Evolutionary conservation across 2,329 filamentous ascomycete species (phyloP).

Genomic region (Claviceps purpurea): DNA sequence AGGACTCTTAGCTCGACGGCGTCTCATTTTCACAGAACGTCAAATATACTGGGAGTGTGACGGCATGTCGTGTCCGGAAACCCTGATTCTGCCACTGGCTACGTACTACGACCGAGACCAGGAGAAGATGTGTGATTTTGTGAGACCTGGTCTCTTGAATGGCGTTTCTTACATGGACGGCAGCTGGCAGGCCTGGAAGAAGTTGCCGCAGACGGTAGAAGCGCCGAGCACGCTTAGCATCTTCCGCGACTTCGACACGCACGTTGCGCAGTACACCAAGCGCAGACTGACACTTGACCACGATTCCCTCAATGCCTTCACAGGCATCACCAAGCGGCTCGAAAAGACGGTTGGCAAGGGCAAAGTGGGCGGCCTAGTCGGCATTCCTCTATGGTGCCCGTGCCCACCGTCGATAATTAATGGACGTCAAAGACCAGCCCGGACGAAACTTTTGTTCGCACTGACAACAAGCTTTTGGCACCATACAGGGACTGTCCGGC

Average conservation of each 20-base stretch:
- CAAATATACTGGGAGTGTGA: constrained; percentile 28
- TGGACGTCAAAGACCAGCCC: constrained; percentile 10
- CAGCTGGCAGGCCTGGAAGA: constrained; percentile 23
- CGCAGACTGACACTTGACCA: constrained; percentile 17
- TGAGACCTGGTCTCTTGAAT: constrained; percentile 21
- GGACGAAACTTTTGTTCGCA: constrained; percentile 20
- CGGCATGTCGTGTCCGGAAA: constrained; percentile 24
- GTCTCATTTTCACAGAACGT: constrained; percentile 25
- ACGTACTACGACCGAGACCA: constrained; percentile 20
- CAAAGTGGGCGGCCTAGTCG: constrained; percentile 18
- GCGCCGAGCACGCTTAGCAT: constrained; percentile 22
- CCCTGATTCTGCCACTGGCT: constrained; percentile 17
- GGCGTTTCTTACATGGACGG: constrained; percentile 21
- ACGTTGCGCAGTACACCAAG: constrained; percentile 19
- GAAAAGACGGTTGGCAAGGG: constrained; percentile 18
- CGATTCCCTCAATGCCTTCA: constrained; percentile 20
- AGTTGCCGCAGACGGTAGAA: constrained; percentile 14
- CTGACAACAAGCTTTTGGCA: constrained; percentile 24
- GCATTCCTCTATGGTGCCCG: constrained; percentile 19
- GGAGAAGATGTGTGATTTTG: constrained; percentile 22
- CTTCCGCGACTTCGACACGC: constrained; percentile 21
- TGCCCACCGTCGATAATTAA: not conserved
- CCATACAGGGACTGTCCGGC: constrained; percentile 15
- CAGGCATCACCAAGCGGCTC: constrained; percentile 18
- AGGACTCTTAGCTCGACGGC: constrained; percentile 21